Percentiles rank a stretch among this genome's conserved stretches.
phyloP scores from a whole-genome alignment of 1,284 basidiomycete species.

The Malassezia yamatoensis region DNA sequence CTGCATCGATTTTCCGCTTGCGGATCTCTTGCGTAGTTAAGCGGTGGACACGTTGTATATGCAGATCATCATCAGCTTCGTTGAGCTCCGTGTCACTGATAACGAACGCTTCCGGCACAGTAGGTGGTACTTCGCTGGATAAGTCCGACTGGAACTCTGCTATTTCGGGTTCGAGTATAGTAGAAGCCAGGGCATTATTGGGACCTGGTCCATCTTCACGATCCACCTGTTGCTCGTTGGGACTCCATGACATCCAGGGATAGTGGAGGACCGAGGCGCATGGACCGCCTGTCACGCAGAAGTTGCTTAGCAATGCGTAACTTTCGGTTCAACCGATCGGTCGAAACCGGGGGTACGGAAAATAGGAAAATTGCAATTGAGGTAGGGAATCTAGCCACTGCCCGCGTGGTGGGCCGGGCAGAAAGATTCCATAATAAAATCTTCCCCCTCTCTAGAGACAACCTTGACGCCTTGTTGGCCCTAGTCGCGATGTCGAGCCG shows the following conservation, averaged over 20 bases:
- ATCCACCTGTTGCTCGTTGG: too few relatives aligned
- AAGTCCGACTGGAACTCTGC: background rate
- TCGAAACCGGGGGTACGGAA: slow-evolving; percentile 15
- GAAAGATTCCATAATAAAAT: background rate
- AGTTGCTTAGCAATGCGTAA: slow-evolving; percentile 3
- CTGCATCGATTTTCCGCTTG: slow-evolving; percentile 3
- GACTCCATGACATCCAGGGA: too few relatives aligned
- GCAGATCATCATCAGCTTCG: background rate
- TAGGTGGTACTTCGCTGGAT: background rate
- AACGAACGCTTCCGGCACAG: background rate
- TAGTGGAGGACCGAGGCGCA: background rate
- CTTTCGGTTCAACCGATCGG: slow-evolving; percentile 8
- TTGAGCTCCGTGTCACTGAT: slow-evolving; percentile 9
- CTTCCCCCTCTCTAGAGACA: slow-evolving; percentile 11
- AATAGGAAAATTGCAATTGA: background rate
- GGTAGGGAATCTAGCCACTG: slow-evolving; percentile 6
- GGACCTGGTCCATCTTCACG: too few relatives aligned
- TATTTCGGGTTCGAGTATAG: too few relatives aligned
- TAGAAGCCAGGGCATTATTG: too few relatives aligned
- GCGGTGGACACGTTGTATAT: background rate
- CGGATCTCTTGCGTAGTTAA: slow-evolving; percentile 4
- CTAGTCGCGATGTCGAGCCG: slow-evolving; percentile 17
- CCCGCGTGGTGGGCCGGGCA: slow-evolving; percentile 11
- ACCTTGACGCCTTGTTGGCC: slow-evolving; percentile 6
- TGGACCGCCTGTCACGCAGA: slow-evolving; percentile 4